Base-by-base conservation (phyloP, 2,329 filamentous ascomycete genomes). In the Fusarium mundagurra region DNA sequence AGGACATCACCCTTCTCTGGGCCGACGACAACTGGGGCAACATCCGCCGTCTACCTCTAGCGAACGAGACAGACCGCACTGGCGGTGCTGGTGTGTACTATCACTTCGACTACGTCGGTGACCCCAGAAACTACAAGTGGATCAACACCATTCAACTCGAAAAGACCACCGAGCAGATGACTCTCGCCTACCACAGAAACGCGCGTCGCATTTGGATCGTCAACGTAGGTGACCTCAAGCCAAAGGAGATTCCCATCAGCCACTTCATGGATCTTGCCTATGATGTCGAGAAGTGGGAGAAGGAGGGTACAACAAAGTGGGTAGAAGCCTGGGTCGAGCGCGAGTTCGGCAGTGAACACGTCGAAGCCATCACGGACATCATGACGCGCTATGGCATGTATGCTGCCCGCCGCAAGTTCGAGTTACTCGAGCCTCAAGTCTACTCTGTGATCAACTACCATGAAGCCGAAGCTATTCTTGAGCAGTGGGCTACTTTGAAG, bases 21-120 rank as follows among this genome's bases (percentile, higher is more conserved):
- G 85, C 89, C 0, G 91, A 92, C 65, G 91, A 92, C 72, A 92
- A 92, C 75, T 90, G 86, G 80, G 90, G 90, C 1, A 89, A 89
- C 64, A 86, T 91, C 36, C 85, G 89, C 9, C 85, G 90, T 24
- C 83, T 92, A 2, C 91, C 91, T 3, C 82, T 87, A 1, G 83
- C 82, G 0, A 83, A 88, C 36, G 90, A 92, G 77, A 86, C 83
- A 3, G 82, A 83, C 8, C 81, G 90, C 24, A 82, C 83, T 10
- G 90, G 89, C 5, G 90, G 90, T 16, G 87, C 88, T 29, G 90
- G 90, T 31, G 87, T 92, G 5, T 88, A 87, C 69, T 87, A 88
- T 67, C 89, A 91, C 73, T 89, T 91, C 57, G 88, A 91, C 71
- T 91, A 91, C 63, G 90, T 92, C 5, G 91, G 91, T 2, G 86